Percentiles rank a stretch among this genome's conserved stretches.
These are phyloP conservation scores for Populus tomentosa DNA, from an alignment of 441 rosid species.

Conservation along the genomic window DNA sequence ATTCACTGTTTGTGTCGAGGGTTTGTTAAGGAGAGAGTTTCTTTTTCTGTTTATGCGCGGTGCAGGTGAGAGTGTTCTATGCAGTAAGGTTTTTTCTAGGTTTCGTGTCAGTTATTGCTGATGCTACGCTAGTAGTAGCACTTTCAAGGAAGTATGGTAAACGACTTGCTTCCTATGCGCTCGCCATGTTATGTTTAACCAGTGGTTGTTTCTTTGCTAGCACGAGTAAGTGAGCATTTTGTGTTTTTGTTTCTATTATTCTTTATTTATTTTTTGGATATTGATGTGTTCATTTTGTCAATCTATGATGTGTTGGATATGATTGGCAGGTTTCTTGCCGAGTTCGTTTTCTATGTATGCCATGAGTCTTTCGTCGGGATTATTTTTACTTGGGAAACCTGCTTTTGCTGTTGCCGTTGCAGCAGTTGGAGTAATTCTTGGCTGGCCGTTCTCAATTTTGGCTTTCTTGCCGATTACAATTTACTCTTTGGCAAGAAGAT, in stretches of 20 bases:
- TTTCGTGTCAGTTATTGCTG: slow-evolving; percentile 67
- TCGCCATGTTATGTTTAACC: slow-evolving; percentile 94
- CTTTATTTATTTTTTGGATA: background rate
- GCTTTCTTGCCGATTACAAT: slow-evolving; percentile 77
- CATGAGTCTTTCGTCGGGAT: slow-evolving; percentile 85
- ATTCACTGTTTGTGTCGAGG: background rate
- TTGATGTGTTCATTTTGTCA: slow-evolving; percentile 8
- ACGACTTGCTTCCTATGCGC: slow-evolving; percentile 82
- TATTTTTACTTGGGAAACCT: slow-evolving; percentile 76
- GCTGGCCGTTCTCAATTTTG: slow-evolving; percentile 95
- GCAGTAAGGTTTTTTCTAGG: slow-evolving; percentile 96
- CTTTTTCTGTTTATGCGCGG: background rate
- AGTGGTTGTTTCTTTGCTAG: slow-evolving; percentile 98
- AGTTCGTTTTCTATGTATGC: slow-evolving; percentile 99
- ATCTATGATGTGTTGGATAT: background rate
- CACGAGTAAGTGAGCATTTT: slow-evolving; percentile 63
- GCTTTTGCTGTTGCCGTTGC: slow-evolving; percentile 41
- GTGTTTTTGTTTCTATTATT: slow-evolving; percentile 5
- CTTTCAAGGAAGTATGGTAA: slow-evolving; percentile 86
- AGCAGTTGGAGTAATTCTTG: slow-evolving; percentile 75
- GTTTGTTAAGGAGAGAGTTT: background rate
- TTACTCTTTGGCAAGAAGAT: slow-evolving; percentile 60
- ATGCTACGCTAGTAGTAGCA: slow-evolving; percentile 80
- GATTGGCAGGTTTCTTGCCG: slow-evolving; percentile 75
- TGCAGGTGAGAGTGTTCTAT: slow-evolving; percentile 83